phyloP scores from a whole-genome alignment of 805 yeast species.

The Candida caryicola region DNA sequence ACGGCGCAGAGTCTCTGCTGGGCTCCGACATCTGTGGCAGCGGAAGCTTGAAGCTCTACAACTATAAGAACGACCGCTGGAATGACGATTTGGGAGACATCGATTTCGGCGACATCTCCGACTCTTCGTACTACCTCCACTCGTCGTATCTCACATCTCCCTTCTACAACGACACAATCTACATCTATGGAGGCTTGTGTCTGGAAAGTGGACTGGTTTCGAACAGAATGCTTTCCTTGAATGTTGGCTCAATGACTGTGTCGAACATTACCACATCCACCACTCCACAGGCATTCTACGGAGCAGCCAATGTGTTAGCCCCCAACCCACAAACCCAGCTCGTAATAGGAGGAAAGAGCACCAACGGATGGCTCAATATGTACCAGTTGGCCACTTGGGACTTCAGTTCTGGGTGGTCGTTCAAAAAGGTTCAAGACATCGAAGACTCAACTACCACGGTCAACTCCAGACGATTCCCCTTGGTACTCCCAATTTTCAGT shows the following conservation, averaged over 20 bases:
- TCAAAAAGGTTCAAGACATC: slow-evolving; percentile 24
- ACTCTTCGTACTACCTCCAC: slow-evolving; percentile 29
- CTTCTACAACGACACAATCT: slow-evolving; percentile 35
- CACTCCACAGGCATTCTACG: slow-evolving; percentile 55
- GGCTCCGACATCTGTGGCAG: slow-evolving; percentile 24
- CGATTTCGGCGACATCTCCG: slow-evolving; percentile 21
- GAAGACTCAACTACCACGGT: slow-evolving; percentile 30
- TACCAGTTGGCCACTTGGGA: slow-evolving; percentile 74
- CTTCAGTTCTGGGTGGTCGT: slow-evolving; percentile 65
- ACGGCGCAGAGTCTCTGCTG: slow-evolving; percentile 5
- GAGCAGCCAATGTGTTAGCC: slow-evolving; percentile 45
- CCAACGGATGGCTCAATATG: slow-evolving; percentile 67
- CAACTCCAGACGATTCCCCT: slow-evolving; percentile 52
- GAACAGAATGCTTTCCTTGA: slow-evolving; percentile 44
- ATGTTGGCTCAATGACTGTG: slow-evolving; percentile 30
- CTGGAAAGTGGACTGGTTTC: slow-evolving; percentile 25
- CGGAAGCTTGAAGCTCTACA: slow-evolving; percentile 22
- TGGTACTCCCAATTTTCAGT: slow-evolving; percentile 54
- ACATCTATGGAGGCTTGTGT: slow-evolving; percentile 54
- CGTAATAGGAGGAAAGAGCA: slow-evolving; percentile 65
- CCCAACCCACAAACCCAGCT: slow-evolving; percentile 47
- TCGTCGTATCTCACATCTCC: slow-evolving; percentile 45
- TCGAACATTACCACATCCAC: slow-evolving; percentile 47
- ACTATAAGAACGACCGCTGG: slow-evolving; percentile 26
- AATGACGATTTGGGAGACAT: slow-evolving; percentile 11